A percentile compares a stretch with the other conserved stretches of the same genome.
These are phyloP conservation scores for Plasmodium coatneyi DNA, from an alignment of 169 alveolate genomes.

Conservation along the genomic window DNA sequence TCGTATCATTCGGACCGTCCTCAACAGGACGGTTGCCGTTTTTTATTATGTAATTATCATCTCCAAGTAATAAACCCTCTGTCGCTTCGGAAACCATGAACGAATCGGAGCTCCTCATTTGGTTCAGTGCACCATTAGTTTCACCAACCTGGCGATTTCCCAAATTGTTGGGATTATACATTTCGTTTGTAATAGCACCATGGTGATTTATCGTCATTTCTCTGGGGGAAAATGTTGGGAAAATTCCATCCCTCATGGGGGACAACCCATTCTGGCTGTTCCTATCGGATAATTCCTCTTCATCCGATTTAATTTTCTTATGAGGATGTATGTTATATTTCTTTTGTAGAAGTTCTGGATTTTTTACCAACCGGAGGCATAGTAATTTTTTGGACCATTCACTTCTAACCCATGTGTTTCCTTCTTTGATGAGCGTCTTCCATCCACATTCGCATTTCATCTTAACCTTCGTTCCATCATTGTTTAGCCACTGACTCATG, in stretches of 20 bases:
- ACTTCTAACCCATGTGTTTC: constrained; percentile 75
- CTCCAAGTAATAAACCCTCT: background rate
- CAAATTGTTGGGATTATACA: background rate
- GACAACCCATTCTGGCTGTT: background rate
- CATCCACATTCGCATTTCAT: constrained; percentile 76
- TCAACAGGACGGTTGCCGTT: background rate
- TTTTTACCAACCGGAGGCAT: constrained; percentile 50
- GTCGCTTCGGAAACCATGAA: background rate
- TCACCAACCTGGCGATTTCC: background rate
- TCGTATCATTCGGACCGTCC: background rate
- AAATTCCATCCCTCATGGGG: background rate
- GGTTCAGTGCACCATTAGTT: background rate
- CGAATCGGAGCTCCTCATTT: background rate
- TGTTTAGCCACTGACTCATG: constrained; percentile 75
- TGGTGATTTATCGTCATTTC: background rate
- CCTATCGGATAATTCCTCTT: constrained; percentile 16
- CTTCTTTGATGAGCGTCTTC: constrained; percentile 70
- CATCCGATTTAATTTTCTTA: constrained; percentile 24
- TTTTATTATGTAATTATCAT: background rate
- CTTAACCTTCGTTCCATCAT: constrained; percentile 73
- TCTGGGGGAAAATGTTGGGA: background rate
- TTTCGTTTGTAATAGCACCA: background rate
- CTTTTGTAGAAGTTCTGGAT: constrained; percentile 41
- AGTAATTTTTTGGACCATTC: constrained; percentile 75
- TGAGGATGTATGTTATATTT: constrained; percentile 54